Base-by-base conservation (phyloP, 2,329 filamentous ascomycete genomes). In the Ophiostoma tasmaniense region DNA sequence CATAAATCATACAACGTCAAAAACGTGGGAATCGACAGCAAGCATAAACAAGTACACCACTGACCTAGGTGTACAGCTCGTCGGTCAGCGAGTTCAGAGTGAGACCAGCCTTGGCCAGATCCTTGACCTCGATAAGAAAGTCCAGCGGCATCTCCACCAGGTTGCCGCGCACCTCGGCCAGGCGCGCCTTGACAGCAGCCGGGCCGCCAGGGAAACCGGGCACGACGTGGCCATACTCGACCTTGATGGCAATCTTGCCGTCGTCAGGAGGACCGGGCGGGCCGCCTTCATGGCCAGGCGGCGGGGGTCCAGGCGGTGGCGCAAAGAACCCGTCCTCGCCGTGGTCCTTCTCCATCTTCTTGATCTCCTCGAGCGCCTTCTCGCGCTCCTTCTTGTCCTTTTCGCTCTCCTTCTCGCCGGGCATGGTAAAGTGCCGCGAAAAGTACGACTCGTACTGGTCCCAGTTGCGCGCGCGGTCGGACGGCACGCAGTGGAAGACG, bases 111-210 rank as follows among this genome's bases (percentile, higher is more conserved):
- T 93, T 89, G 3, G 93, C 94, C 77, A 97, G 89, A 77, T 97
- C 93, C 74, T 92, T 86, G 10, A 87, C 85, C 42, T 93, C 90
- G 74, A 90, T 89, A 77, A 97, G 81, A 81, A 97, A 97, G 73
- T 92, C 82, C 73, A 97, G 81, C 35, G 93, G 92, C 93, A 97
- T 97, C 82, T 97, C 91, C 8, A 97, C 90, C 64, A 93, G 79
- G 10, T 85, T 90, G 1, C 90, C 90, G 71, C 87, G 84, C 52
- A 93, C 82, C 68, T 85, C 83, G 68, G 83, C 82, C 68, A 93
- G 80, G 79, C 87, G 84, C 66, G 89, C 86, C 80, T 74, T 93
- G 70, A 93, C 82, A 76, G 91, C 88, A n/a, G 81, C 81, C 62
- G 89, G 87, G 8, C 93, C 91, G 72, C 89, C 85, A 0, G 85